Base-by-base conservation (phyloP, 495 filamentous ascomycete genomes). In the Penicillium roqueforti region DNA sequence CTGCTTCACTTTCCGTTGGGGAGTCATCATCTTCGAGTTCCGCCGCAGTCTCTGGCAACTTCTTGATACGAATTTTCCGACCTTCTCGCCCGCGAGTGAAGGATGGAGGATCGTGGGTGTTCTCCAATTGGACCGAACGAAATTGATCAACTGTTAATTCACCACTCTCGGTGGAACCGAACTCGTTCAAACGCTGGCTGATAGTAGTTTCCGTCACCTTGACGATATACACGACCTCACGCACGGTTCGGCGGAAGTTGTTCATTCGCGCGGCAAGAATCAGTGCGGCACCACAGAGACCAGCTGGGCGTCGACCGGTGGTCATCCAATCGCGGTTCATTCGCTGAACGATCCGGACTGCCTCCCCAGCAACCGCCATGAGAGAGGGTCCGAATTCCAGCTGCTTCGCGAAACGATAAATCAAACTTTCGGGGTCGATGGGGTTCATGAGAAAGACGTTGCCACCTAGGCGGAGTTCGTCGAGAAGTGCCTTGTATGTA, bases 321-420 rank as follows among this genome's bases (percentile, higher is more conserved):
- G 88, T 86, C 82, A 98, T 97, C 89, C 92, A 97, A 69, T 98
- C 93, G 23, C 87, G 80, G 46, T 88, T 87, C 93, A 98, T 97
- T 39, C 93, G 85, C 64, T 89, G 83, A 28, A 95, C 84, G 46
- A 98, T 87, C 28, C 85, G 83, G 32, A 87, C 81, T 18, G 93
- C 93, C 55, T 95, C 89, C 49, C 87, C 81, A 28, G 91, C 91
- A 13, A 98, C 91, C 47, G 84, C 84, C 67, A 85, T 82, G 11
- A 85, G 89, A 40, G 84, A 71, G 3, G 80, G 68, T 13, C 87
- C 89, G 62, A 98, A 97, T 62, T 98, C 92, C 4, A 98, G 81
- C 62, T 91, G 88, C 47, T 82, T 80, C 37, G 91, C 89, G 62
- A 95, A 98, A 57, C 92, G 87, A 58, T 86, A 85, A 59, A 98